Percentiles rank a stretch among this genome's conserved stretches.
phyloP scores from a whole-genome alignment of 345 rosid species.

The Rhodamnia argentea region DNA sequence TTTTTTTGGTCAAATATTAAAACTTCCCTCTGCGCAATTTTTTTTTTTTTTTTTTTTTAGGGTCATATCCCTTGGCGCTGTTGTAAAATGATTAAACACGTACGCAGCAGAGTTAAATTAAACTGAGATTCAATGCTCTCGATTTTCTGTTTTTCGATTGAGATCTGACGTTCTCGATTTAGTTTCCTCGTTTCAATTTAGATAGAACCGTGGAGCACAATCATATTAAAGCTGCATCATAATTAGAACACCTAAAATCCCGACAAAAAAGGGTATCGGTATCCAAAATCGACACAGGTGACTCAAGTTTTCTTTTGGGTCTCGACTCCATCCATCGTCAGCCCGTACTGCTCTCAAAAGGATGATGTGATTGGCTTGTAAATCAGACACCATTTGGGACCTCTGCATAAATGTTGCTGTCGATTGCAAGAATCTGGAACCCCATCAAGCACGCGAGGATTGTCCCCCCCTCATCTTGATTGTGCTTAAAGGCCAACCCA shows the following conservation, averaged over 20 bases:
- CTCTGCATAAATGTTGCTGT: neutral
- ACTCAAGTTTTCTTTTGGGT: neutral
- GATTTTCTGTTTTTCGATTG: neutral
- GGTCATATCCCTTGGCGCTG: too few species aligned
- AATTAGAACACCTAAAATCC: fast-evolving
- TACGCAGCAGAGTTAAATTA: neutral
- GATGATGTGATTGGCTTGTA: neutral
- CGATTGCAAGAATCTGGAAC: neutral
- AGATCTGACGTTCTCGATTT: neutral
- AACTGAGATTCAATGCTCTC: neutral
- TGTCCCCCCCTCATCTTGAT: neutral
- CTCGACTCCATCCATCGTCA: fast-evolving
- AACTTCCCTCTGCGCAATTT: too few species aligned
- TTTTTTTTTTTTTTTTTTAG: too few species aligned
- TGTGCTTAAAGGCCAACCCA: neutral
- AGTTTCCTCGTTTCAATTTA: neutral
- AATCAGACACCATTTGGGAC: neutral
- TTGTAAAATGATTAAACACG: too few species aligned
- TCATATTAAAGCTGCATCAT: neutral
- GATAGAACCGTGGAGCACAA: neutral
- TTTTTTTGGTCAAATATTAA: too few species aligned
- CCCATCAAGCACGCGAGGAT: neutral
- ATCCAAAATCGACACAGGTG: neutral
- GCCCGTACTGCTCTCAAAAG: neutral
- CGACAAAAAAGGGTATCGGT: neutral